Evolutionary conservation across 169 alveolate genomes (phyloP), one percentile per base, ranked within the genome.

Genomic region (Hammondia hammondi): DNA sequence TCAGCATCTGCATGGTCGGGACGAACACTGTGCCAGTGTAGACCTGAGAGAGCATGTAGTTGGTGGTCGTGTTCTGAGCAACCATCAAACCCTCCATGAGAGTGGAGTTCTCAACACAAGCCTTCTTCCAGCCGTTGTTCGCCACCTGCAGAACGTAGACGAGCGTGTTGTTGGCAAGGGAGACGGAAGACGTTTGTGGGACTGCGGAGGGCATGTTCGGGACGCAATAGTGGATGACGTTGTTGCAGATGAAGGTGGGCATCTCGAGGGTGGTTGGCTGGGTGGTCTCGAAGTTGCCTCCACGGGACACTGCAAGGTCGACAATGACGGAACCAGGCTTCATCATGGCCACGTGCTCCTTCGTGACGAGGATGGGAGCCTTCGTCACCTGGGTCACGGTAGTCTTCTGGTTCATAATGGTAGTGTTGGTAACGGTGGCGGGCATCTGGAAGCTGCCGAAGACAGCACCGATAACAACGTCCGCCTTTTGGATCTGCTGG

Each of bases 101-200:
- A 35, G 82, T 88, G 21, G 45, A 81, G 39, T 21, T 85, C 17
- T 85, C 57, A 9, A 67, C 21, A 3, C 93, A 90, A 10, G 95
- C 95, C 37, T 27, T 27, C 87, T 61, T 85, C 95, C 95, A 93
- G 39, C 95, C 95, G 61, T 77, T 70, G 88, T 70, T 71, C 3
- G 93, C 95, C 0, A 93, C 71, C 72, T 61, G 93, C 46, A 46
- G 93, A 19, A 81, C 52, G 85, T 43, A 93, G 67, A 72, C 82
- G 37, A 93, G 91, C 9, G 96, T 77, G 9, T 90, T 67, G n/a
- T 88, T 61, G 6, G 85, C n/a, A 27, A 93, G 56, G 6, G 94
- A 77, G 6, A 24, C 37, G 52, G 96, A 73, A 10, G 94, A 21
- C 0, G 94, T 93, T 24, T 56, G 57, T 12, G 96, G 94, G 19